phyloP scores from a whole-genome alignment of 2,329 filamentous ascomycete species.

The Fusarium neocosmosporiellum region DNA sequence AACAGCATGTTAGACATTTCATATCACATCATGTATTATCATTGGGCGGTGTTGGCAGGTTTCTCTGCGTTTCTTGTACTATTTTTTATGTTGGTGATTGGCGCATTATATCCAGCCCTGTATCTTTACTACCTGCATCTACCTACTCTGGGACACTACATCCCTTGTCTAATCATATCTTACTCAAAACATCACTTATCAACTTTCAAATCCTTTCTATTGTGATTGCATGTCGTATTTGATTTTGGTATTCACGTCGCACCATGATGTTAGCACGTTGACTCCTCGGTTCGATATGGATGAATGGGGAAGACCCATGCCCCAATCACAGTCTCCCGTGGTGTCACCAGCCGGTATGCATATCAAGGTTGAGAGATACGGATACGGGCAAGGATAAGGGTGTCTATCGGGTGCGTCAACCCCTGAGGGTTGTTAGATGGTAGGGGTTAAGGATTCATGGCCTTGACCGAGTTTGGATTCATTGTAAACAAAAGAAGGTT shows the following conservation, averaged over 20 bases:
- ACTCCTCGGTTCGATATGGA: neutral
- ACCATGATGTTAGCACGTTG: neutral
- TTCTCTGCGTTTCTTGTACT: neutral
- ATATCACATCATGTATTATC: slow-evolving; percentile 24
- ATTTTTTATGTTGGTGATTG: neutral
- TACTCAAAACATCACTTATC: slow-evolving; percentile 10
- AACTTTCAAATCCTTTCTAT: neutral
- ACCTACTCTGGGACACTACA: slow-evolving; percentile 5
- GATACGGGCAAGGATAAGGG: slow-evolving; percentile 22
- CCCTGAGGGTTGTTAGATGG: slow-evolving; percentile 5
- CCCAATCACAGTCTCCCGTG: neutral
- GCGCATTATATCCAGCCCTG: slow-evolving; percentile 3
- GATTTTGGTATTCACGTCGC: neutral
- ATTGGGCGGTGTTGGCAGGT: slow-evolving; percentile 16
- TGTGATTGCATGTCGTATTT: neutral
- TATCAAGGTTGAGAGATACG: slow-evolving; percentile 1
- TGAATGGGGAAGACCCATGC: neutral
- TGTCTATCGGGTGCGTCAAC: neutral
- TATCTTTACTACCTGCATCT: slow-evolving; percentile 7
- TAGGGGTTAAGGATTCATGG: neutral
- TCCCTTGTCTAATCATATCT: neutral
- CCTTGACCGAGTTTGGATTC: neutral
- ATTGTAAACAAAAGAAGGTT: neutral
- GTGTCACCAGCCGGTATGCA: slow-evolving; percentile 1
- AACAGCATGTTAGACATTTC: slow-evolving; percentile 33